Evolutionary conservation across 2,329 filamentous ascomycete species (phyloP).

Genomic region (Diaporthe australafricana): DNA sequence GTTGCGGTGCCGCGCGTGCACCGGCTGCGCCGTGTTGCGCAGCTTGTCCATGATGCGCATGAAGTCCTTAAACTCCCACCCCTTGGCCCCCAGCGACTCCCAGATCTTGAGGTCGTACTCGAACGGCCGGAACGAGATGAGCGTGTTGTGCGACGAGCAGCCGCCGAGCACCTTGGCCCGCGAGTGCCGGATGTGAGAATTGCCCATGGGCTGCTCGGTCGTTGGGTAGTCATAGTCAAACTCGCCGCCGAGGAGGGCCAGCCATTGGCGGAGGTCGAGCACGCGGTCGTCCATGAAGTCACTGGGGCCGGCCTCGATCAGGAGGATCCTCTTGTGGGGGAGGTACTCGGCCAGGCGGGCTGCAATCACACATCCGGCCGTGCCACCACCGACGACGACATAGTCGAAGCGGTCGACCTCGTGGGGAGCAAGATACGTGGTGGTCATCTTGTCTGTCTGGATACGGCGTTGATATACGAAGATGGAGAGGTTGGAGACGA

Average conservation of each 20-base stretch:
- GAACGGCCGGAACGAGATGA: constrained; percentile 93
- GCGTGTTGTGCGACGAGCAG: constrained; percentile 93
- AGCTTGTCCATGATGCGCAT: constrained; percentile 85
- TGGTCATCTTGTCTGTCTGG: constrained; percentile 67
- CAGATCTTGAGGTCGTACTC: constrained; percentile 89
- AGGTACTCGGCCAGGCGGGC: constrained; percentile 85
- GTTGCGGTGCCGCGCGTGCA: constrained; percentile 87
- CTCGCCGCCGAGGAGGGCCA: constrained; percentile 84
- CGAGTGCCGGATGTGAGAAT: constrained; percentile 92
- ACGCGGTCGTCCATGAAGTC: constrained; percentile 91
- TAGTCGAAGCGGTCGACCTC: constrained; percentile 82
- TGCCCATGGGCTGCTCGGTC: constrained; percentile 88
- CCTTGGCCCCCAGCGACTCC: constrained; percentile 83
- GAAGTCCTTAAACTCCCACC: constrained; percentile 89
- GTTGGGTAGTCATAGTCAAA: constrained; percentile 93
- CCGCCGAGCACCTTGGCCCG: constrained; percentile 92
- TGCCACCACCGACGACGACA: constrained; percentile 86
- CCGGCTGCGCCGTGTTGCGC: constrained; percentile 90
- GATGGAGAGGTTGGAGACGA: background rate
- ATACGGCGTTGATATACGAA: background rate
- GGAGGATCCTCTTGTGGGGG: constrained; percentile 81
- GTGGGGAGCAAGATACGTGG: constrained; percentile 71
- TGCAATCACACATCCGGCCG: constrained; percentile 86
- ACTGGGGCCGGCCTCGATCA: constrained; percentile 90
- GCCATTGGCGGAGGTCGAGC: constrained; percentile 87